phyloP scores from a whole-genome alignment of 495 filamentous ascomycete genomes.

The Hyaloscypha finlandica region DNA sequence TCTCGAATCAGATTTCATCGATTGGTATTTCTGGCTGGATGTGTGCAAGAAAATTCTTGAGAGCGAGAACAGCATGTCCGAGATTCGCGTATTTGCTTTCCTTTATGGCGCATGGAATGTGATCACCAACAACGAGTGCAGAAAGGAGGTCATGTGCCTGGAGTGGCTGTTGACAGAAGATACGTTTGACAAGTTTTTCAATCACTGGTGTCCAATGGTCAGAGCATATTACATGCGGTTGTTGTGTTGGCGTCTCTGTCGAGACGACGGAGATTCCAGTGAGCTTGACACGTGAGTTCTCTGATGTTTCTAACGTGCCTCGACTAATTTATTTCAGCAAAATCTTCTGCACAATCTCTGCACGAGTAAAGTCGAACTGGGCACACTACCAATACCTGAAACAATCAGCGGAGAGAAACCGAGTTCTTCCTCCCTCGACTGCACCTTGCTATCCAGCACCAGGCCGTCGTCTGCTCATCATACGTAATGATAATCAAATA shows the following conservation, averaged over 20 bases:
- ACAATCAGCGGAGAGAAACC: constrained; percentile 58
- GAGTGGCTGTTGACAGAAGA: constrained; percentile 80
- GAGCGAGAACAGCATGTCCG: constrained; percentile 92
- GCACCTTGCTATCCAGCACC: constrained; percentile 86
- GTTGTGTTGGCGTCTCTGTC: constrained; percentile 86
- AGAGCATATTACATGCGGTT: constrained; percentile 94
- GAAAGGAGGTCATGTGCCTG: constrained; percentile 73
- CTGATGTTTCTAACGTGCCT: background rate
- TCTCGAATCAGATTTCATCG: constrained; percentile 46
- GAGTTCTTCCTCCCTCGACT: constrained; percentile 66
- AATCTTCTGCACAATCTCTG: constrained; percentile 71
- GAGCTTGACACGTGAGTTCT: constrained; percentile 62
- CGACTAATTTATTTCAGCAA: constrained; percentile 34
- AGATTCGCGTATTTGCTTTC: constrained; percentile 85
- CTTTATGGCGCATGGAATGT: constrained; percentile 81
- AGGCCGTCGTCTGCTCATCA: constrained; percentile 87
- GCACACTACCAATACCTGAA: constrained; percentile 76
- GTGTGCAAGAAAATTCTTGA: constrained; percentile 82
- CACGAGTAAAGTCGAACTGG: constrained; percentile 74
- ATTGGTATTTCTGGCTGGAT: constrained; percentile 90
- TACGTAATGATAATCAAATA: constrained; percentile 68
- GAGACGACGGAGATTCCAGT: constrained; percentile 69
- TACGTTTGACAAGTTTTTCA: constrained; percentile 83
- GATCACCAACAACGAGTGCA: constrained; percentile 62
- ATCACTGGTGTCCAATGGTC: constrained; percentile 98